Evolutionary conservation across 495 filamentous ascomycete species (phyloP), one percentile per base, ranked within the genome.

Genomic region (Aspergillus leporis): DNA sequence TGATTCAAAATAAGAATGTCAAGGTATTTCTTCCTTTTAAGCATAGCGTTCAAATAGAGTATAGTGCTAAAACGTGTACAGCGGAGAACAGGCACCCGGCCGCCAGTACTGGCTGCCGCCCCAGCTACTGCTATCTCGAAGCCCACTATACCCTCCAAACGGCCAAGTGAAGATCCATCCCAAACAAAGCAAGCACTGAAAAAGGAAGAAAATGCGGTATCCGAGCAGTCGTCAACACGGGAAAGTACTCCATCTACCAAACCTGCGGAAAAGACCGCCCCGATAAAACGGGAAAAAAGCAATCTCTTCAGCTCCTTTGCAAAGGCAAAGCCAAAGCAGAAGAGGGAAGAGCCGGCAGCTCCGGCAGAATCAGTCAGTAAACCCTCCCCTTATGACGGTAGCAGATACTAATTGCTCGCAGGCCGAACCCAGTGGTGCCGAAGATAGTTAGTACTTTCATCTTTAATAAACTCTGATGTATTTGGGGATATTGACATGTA

Each of bases 281-380:
- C 81, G 2, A 56, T 82, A 13, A 90, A 91, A 68, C 81, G 81
- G 18, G 84, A 87, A 64, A 75, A 80, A 64, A 81, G 83, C 16
- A 85, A 83, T 56, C 83, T 96, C 25, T 92, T 94, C 72, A 89
- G 87, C 63, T 89, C 92, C 1, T 96, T 96, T 69, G 89, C 91
- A 7, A 95, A 91, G 66, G 81, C 88, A 3, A 90, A 90, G 43
- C 76, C 89, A 0, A 87, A 83, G 59, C 65, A 78, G n/a, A 85
- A 84, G 65, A 78, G 79, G 59, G 75, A 83, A 56, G 67, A 73
- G 1, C 77, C 83, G 5, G 65, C 72, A 32, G 76, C 78, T 9
- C 71, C 76, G 5, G 70, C 62, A 36, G 66, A 75, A 58, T 71
- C 77, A 45, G 76, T 79, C 40, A 75, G 76, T 59, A 23, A 43